Evolutionary conservation across 2,329 filamentous ascomycete species (phyloP), one percentile per base, ranked within the genome.

Genomic region (Cercospora zeina): DNA sequence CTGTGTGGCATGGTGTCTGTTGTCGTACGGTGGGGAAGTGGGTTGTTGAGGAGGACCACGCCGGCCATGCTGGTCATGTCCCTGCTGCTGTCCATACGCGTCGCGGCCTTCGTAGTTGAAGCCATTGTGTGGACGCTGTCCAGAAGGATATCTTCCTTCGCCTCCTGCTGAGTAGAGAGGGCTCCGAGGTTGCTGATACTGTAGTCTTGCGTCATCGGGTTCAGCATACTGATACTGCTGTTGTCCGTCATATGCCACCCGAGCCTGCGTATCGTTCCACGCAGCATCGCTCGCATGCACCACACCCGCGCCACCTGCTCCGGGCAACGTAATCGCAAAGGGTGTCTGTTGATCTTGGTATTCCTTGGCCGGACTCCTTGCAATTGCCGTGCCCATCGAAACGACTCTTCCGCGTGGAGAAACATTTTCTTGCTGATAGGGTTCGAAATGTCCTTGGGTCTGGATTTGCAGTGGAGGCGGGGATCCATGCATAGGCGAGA

Each of bases 311-410:
- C 19, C 37, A 7, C 10, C n/a, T 7, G 36, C 58, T 11, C 34
- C 50, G 16, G 70, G 69, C 33, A 73, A n/a, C 7, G 59, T 61
- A 21, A 71, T 63, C 9, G 69, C 55, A 67, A 67, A 73, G 5
- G 71, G 70, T 1, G 68, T 69, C 56, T 72, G 71, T 59, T 73
- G 72, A 36, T 70, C 69, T 8, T 59, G 47, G 50, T 72, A 69
- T 24, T 68, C 65, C 30, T 65, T 65, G 1, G 69, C 69, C 2
- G 72, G 68, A 49, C 63, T 68, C 16, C 70, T 66, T 11, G 66
- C 67, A 27, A 67, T 60, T 30, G 68, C 66, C 14, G 68, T 59
- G 1, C 63, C 63, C n/a, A 66, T 64, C 1, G 68, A 69, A 33
- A 62, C 62, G n/a, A 68, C 54, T 11, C 59, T 34, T 1, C 49